These are phyloP conservation scores for Primulina huaijiensis DNA, from an alignment of 257 asterid genomes.

Conservation along the genomic window DNA sequence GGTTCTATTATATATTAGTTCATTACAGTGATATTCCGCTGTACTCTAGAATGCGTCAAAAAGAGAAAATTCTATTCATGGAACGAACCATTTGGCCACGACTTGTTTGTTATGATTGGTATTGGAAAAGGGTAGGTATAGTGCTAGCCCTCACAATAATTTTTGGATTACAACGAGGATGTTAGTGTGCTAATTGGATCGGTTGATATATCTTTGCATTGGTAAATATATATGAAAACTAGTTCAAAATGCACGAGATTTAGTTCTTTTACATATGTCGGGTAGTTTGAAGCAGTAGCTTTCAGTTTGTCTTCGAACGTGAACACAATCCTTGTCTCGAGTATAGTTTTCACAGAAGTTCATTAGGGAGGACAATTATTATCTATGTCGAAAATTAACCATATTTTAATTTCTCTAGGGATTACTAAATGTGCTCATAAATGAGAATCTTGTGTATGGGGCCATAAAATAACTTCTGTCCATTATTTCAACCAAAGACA, in stretches of 20 bases:
- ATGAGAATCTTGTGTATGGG: neutral
- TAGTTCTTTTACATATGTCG: neutral
- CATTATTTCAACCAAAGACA: neutral
- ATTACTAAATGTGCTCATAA: neutral
- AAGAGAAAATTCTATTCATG: neutral
- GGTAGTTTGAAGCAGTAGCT: neutral
- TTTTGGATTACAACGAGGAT: neutral
- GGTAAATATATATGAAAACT: neutral
- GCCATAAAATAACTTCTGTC: neutral
- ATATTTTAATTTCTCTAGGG: neutral
- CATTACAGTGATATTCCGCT: slow-evolving; percentile 15
- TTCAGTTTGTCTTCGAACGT: neutral
- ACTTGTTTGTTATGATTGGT: neutral
- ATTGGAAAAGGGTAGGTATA: neutral
- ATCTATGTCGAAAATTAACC: neutral
- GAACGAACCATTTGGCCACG: too few relatives aligned
- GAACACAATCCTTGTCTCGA: neutral
- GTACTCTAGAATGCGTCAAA: neutral
- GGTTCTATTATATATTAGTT: slow-evolving; percentile 10
- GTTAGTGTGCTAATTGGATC: neutral
- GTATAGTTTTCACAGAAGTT: neutral
- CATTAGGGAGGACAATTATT: neutral
- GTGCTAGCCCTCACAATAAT: neutral
- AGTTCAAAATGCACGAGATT: neutral
- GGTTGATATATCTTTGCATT: neutral